Evolutionary conservation across 2,329 filamentous ascomycete species (phyloP), one percentile per base, ranked within the genome.

Genomic region (Simplicillium sp.): DNA sequence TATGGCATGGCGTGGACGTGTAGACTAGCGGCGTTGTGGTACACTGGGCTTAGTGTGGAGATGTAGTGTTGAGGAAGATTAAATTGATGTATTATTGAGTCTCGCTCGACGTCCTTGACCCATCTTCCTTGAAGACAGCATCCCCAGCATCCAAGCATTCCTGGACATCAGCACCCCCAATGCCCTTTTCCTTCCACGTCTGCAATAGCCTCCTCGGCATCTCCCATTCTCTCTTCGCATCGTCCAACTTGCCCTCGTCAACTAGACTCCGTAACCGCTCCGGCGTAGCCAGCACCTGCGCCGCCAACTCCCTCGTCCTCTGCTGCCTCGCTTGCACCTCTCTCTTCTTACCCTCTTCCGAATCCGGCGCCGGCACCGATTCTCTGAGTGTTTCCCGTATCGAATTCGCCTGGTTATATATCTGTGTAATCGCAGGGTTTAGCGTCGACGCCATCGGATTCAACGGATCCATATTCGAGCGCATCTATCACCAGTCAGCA

Each of bases 381-480:
- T 64, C 53, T 41, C 72, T 68, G 17, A 79, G 56, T 11, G 64
- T 62, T 44, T 73, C 70, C 46, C 70, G 66, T 51, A 80, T 80
- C 32, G 66, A 62, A 3, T 63, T 68, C 7, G 75, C 75, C 52
- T 76, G 70, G 29, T 71, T 71, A 51, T 85, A 86, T 49, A 90
- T 87, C 47, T 85, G 80, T 3, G 76, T 74, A 38, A 90, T 84
- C 31, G 84, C 84, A 3, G 80, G 79, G 48, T 83, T 78, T 28
- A 89, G 70, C 0, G 81, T 87, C 36, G 78, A 80, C 2, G 81
- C 83, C 60, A 84, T 80, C 2, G 84, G 82, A 44, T 82, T 83
- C 36, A 88, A 58, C 3, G 83, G 84, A 52, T 88, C 84, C 84
- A 90, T 89, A 48, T 81, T 87, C 28, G 77, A 73, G 43, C 85